phyloP scores from a whole-genome alignment of 2,329 filamentous ascomycete genomes.

The Aphanocladium album region DNA sequence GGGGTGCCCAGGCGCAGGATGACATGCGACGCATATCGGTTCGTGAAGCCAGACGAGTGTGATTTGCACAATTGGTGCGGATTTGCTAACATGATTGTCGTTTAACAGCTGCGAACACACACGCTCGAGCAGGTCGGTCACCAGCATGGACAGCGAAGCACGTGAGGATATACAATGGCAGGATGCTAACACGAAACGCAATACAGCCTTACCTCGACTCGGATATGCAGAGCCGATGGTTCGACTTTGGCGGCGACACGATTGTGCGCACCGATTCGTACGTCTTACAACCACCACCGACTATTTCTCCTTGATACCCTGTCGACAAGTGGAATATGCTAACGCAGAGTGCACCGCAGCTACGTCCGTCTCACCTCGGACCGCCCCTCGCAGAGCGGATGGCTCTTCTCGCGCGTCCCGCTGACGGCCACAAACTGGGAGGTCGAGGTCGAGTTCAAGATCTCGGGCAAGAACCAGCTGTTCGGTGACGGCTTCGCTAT shows the following conservation, averaged over 20 bases:
- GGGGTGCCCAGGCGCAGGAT: constrained; percentile 45
- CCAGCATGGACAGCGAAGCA: constrained; percentile 20
- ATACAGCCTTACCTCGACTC: constrained; percentile 89
- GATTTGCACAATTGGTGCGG: neutral
- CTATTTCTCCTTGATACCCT: neutral
- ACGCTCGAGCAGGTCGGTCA: constrained; percentile 69
- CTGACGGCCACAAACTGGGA: constrained; percentile 98
- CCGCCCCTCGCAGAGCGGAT: constrained; percentile 83
- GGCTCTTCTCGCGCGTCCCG: constrained; percentile 89
- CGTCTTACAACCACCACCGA: constrained; percentile 24
- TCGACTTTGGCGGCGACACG: constrained; percentile 95
- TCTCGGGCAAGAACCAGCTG: constrained; percentile 81
- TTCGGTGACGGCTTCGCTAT: constrained; percentile 96
- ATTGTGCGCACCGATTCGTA: constrained; percentile 71
- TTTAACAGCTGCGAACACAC: constrained; percentile 75
- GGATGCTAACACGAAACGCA: constrained; percentile 16
- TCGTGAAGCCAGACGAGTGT: constrained; percentile 19
- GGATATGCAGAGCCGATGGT: constrained; percentile 98
- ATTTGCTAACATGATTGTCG: constrained; percentile 19
- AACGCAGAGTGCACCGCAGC: constrained; percentile 36
- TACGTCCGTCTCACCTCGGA: constrained; percentile 93
- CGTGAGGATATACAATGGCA: constrained; percentile 14
- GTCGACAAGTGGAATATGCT: neutral
- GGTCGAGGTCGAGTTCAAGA: constrained; percentile 92
- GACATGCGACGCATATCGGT: constrained; percentile 51